Evolutionary conservation across 2,329 filamentous ascomycete species (phyloP).

Genomic region (Aspergillus cejpii): DNA sequence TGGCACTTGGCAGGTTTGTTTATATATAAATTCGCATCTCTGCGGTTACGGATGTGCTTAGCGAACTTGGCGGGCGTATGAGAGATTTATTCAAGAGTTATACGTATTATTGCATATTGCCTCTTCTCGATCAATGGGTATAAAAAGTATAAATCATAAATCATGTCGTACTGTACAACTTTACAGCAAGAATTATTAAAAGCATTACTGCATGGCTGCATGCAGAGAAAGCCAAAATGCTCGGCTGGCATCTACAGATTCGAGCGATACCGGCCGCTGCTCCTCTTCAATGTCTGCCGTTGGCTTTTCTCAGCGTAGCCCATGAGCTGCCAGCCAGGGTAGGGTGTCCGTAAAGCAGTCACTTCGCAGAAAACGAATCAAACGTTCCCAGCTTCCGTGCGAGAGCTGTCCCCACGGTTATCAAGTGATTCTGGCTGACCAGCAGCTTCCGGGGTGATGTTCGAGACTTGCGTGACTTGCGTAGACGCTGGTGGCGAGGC

Average conservation of each 20-base stretch:
- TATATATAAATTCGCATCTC: no score
- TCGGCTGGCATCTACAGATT: no score
- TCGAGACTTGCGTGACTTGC: neutral
- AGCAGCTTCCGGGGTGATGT: neutral
- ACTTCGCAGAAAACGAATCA: neutral
- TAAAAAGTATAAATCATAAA: slow-evolving; percentile 12
- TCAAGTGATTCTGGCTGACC: neutral
- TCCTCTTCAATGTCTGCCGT: neutral
- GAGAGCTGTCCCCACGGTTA: neutral
- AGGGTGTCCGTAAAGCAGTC: no score
- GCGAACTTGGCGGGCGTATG: no score
- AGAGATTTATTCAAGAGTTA: no score
- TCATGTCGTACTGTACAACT: slow-evolving; percentile 13
- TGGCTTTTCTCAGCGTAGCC: neutral
- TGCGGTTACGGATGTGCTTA: no score
- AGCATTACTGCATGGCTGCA: no score
- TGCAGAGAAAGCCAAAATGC: no score
- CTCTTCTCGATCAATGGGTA: slow-evolving; percentile 2
- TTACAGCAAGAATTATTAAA: neutral
- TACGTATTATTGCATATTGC: neutral
- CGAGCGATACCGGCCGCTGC: neutral
- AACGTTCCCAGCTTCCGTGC: neutral
- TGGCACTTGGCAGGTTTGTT: neutral
- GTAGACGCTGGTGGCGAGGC: slow-evolving; percentile 4
- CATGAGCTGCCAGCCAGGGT: no score